Base-by-base conservation (phyloP, 2,329 filamentous ascomycete genomes). In the Ceratocystis variospora region DNA sequence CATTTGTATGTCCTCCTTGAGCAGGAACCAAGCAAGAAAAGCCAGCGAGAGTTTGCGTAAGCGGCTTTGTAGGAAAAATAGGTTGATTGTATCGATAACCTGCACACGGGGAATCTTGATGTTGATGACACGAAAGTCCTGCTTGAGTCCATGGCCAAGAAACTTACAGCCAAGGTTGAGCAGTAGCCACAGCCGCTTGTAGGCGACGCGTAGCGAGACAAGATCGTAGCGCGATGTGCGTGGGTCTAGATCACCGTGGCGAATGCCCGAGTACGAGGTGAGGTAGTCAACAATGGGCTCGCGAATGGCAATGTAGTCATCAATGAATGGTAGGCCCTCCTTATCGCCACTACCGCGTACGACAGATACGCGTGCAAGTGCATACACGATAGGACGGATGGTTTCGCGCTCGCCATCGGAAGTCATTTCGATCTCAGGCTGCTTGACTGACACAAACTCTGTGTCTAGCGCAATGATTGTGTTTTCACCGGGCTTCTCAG, bases 91-190 rank as follows among this genome's bases (percentile, higher is more conserved):
- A 76, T 99, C 94, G 66, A 99, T 90, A 45, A 96, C 88, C 74
- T 99, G 94, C 2, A 83, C 76, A 73, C 87, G 89, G 1, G 95
- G 94, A 0, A 99, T 88, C 74, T 96, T 90, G 66, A 99, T 96
- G 75, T 99, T 99, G 76, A 96, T 96, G 66, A 96, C 96, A 64
- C 94, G 90, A 77, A 99, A 97, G 76, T 99, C 94, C 71, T 94
- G 93, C 70, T 90, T 90, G 53, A 99, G 80, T 3, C 93, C 93
- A 72, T 99, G 94, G 1, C 94, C 94, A 4, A 99, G 83, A 74
- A 99, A 99, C 69, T 89, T 85, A 76, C 91, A 96, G 61, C 94
- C 94, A 0, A 97, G 81, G 73, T 99, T 99, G 41, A 99, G 83
- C 19, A 99, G 81, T 17, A 97, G 84, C 95, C 95, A 99, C 37